phyloP scores from a whole-genome alignment of 2,329 filamentous ascomycete species.

The Fusarium ambrosium region DNA sequence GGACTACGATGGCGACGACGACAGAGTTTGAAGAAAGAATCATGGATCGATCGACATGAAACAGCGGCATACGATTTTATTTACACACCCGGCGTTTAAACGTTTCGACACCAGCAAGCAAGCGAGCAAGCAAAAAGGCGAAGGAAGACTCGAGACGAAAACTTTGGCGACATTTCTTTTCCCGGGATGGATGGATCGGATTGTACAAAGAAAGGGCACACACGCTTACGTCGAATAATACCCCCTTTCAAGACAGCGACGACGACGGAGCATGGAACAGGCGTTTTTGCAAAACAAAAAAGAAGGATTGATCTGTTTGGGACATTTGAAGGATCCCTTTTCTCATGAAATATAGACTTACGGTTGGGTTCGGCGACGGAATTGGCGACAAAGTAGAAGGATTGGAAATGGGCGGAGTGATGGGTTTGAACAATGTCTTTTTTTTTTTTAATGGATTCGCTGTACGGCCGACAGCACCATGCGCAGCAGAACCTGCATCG shows the following conservation, averaged over 20 bases:
- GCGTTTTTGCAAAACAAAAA: constrained; percentile 41
- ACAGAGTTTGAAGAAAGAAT: constrained; percentile 46
- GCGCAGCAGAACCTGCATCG: constrained; percentile 9
- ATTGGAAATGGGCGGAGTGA: constrained; percentile 4
- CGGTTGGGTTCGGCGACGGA: constrained; percentile 36
- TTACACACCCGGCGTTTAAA: constrained; percentile 38
- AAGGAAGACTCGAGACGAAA: constrained; percentile 36
- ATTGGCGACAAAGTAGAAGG: constrained; percentile 36
- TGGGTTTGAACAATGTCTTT: constrained; percentile 22
- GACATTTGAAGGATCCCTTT: constrained; percentile 15
- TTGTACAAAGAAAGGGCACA: constrained; percentile 40
- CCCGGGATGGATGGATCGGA: constrained; percentile 40
- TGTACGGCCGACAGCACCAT: constrained; percentile 28
- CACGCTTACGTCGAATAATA: constrained; percentile 36
- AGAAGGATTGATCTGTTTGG: constrained; percentile 36
- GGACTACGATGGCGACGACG: constrained; percentile 51
- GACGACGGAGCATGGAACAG: constrained; percentile 35
- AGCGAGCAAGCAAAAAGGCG: constrained; percentile 15
- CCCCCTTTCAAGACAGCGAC: constrained; percentile 40
- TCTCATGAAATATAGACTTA: constrained; percentile 43
- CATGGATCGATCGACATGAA: background rate
- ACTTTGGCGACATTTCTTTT: constrained; percentile 43
- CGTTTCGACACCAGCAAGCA: constrained; percentile 29
- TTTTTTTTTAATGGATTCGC: constrained; percentile 37
- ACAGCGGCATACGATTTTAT: constrained; percentile 25